Base-by-base conservation (phyloP, 208 protist genomes). In the Vickermania ingenoplastis region DNA sequence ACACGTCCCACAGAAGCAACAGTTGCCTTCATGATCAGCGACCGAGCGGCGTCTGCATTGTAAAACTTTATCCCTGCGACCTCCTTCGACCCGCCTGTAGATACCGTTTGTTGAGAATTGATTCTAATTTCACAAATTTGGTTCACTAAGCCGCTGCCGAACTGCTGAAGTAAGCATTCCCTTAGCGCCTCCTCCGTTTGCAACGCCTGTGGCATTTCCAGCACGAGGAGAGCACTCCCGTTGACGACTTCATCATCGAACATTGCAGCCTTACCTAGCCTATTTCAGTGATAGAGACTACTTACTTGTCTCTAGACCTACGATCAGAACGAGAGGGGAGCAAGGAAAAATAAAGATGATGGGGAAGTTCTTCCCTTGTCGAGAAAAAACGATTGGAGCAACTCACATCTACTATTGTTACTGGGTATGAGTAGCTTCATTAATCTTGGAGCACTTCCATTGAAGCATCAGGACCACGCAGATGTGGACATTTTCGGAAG, bases 171-270 rank as follows among this genome's bases (percentile, higher is more conserved):
- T n/a, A 45, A 17, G 36, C 11, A 45, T 51, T 60, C 2, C 59
- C 45, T 5, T 31, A 63, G 45, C 48, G 26, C 48, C 41, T 31
- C 53, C 27, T 23, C 48, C 45, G 4, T 28, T 26, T 30, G 23
- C 25, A 79, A 59, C 14, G 25, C 28, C 1, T 31, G 3, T 0
- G 79, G 73, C 17, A 83, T 29, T 23, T 79, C 65, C 23, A 75
- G 65, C 28, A 86, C 31, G 36, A 79, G 61, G 61, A 83, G 45
- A 13, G 76, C 79, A 11, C 50, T 75, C 14, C 79, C 79, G 14
- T 57, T 67, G 31, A 86, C 57, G 36, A 86, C 67, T 0, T 75
- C 69, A 30, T 70, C 61, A 41, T 83, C 79, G 58, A 72, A 67
- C 70, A 81, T 81, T 50, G 28, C 25, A 4, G 56, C 21, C n/a